Conservation (phyloP, 768 basidiomycete genomes). For the Phylloporus rhodoxanthus region DNA sequence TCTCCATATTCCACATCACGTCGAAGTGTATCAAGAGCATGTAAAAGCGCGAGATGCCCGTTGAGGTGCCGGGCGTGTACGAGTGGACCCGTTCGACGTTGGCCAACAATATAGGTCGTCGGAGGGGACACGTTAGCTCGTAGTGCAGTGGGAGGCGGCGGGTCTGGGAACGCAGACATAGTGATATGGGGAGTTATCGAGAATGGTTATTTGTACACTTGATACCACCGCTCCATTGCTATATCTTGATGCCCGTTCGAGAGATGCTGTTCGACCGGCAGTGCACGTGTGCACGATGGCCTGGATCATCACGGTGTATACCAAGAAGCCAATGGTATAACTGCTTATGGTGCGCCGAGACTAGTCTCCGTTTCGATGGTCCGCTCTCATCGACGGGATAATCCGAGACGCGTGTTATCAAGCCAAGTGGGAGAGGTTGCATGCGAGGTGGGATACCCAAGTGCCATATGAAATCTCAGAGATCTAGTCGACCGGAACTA, state of each 20-base stretch:
- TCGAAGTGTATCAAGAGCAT: slow-evolving; percentile 24
- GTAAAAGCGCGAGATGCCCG: slow-evolving; percentile 26
- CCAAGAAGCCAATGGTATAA: too few relatives aligned
- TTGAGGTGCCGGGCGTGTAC: slow-evolving; percentile 16
- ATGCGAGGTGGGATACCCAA: too few relatives aligned
- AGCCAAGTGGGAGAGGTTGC: too few relatives aligned
- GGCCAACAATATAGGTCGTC: background rate
- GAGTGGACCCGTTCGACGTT: background rate
- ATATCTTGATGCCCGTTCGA: background rate
- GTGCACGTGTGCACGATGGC: too few relatives aligned
- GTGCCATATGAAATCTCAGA: too few relatives aligned
- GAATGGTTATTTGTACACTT: background rate
- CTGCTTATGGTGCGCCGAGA: too few relatives aligned
- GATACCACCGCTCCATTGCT: background rate
- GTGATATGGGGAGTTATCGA: background rate
- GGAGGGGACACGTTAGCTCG: background rate
- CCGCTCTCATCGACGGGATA: too few relatives aligned
- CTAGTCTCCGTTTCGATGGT: too few relatives aligned
- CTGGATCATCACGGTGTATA: too few relatives aligned
- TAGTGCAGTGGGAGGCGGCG: background rate
- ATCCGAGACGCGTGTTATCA: too few relatives aligned
- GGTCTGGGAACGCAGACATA: background rate
- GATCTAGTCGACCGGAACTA: slow-evolving; percentile 7
- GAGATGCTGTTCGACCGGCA: background rate
- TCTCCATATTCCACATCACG: slow-evolving; percentile 14